A percentile compares a stretch with the other conserved stretches of the same genome.
Conservation (phyloP, 2,329 filamentous ascomycete genomes). For the Fusarium longipes region DNA sequence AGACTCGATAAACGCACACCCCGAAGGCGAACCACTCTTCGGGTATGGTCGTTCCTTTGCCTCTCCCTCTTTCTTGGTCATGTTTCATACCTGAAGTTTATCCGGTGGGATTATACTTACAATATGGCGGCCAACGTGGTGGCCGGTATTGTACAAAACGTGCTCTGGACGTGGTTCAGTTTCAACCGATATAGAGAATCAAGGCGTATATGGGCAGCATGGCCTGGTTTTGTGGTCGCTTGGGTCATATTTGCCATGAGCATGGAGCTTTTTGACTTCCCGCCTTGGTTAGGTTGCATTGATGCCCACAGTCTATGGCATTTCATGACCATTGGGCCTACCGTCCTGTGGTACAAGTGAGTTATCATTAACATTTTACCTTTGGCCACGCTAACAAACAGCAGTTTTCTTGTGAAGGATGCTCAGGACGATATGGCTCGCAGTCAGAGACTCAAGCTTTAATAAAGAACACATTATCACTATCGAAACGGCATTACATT, state of each 20-base stretch:
- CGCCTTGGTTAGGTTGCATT: constrained; percentile 81
- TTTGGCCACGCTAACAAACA: constrained; percentile 38
- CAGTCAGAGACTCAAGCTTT: constrained; percentile 74
- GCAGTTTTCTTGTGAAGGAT: constrained; percentile 87
- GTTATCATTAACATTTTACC: constrained; percentile 56
- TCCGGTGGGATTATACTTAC: constrained; percentile 95
- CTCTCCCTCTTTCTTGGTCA: constrained; percentile 77
- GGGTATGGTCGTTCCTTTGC: constrained; percentile 82
- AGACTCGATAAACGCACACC: constrained; percentile 73
- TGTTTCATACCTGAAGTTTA: constrained; percentile 84
- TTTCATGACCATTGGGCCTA: constrained; percentile 88
- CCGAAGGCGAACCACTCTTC: constrained; percentile 63
- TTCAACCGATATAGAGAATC: constrained; percentile 77
- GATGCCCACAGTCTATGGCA: constrained; percentile 98
- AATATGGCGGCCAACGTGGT: constrained; percentile 97
- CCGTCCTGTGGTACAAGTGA: constrained; percentile 94
- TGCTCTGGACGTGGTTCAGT: constrained; percentile 88
- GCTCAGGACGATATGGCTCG: constrained; percentile 82
- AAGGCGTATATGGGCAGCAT: constrained; percentile 81
- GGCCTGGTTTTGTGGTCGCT: constrained; percentile 90
- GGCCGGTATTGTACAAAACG: constrained; percentile 81
- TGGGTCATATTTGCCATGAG: constrained; percentile 96
- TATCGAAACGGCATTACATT: neutral
- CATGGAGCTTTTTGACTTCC: constrained; percentile 93
- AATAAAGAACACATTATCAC: neutral